Evolutionary conservation across 805 yeast genomes (phyloP), one percentile per base, ranked within the genome.

Genomic region (Saturnispora saitoi): DNA sequence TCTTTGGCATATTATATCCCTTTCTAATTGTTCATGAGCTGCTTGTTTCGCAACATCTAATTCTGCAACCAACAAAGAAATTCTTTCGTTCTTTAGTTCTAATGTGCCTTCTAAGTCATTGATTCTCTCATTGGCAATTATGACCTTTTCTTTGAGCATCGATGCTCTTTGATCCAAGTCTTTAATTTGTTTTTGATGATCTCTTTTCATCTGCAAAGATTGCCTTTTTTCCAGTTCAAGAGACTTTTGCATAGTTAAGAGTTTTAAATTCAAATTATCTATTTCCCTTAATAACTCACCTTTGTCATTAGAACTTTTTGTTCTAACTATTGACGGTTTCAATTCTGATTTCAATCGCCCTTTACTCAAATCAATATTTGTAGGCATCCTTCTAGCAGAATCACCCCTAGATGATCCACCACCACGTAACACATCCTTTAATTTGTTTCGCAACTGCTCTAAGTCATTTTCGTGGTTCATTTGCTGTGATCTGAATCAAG

Each of bases 341-440:
- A 30, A 30, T 12, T 30, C 32, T 9, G 12, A 19, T 41, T 41
- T 41, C 36, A 32, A 17, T 36, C 14, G 19, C 6, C 28, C 41
- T 7, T 37, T 17, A 12, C 12, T 20, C 12, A 20, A 22, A 4
- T 14, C 24, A 2, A 37, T 37, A 11, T 6, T 37, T 37, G 29
- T 29, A 4, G 42, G 17, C 19, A 12, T 22, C 24, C 20, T 12
- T 17, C 19, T 12, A 7, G 5, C 29, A 17, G 34, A 15, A n/a
- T 17, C 28, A 0, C 24, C 31, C 20, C 37, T n/a, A 14, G 78
- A 51, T 10, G 75, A 81, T 29, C 78, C 79, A 20, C 83, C 71
- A 11, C 83, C 86, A 54, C 95, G 97, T 31, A 90, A 76, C 20
- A 85, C 95, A 51, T 83, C 72, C 75, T 74, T 84, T 60, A 91